Percentiles rank a stretch among this genome's conserved stretches.
Evolutionary conservation across 805 yeast genomes (phyloP).

Genomic region (Metschnikowia corniflorae): DNA sequence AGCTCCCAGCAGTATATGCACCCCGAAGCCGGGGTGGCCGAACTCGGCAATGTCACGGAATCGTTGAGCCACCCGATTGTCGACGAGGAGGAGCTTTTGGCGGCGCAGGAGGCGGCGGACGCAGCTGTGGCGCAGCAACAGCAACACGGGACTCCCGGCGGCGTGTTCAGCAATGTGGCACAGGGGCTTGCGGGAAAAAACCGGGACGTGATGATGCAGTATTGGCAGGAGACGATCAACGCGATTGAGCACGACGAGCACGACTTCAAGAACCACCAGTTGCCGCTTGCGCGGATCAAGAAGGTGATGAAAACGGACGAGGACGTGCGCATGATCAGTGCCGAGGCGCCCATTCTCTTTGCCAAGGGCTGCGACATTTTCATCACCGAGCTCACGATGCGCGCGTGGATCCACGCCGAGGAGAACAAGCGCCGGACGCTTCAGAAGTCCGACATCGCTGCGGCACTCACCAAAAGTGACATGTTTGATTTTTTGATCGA

Average conservation of each 20-base stretch:
- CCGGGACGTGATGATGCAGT: constrained; percentile 86
- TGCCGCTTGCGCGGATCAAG: constrained; percentile 93
- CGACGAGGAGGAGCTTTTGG: constrained; percentile 40
- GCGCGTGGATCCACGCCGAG: constrained; percentile 99
- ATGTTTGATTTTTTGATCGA: constrained; percentile 97
- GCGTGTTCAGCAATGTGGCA: constrained; percentile 84
- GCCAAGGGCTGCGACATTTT: constrained; percentile 98
- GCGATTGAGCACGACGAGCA: constrained; percentile 84
- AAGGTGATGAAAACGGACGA: constrained; percentile 98
- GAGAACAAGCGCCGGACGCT: constrained; percentile 92
- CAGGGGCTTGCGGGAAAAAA: constrained; percentile 51
- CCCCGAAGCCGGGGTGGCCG: constrained; percentile 9
- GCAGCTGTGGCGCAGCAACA: constrained; percentile 46
- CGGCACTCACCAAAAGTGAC: constrained; percentile 89
- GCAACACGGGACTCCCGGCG: constrained; percentile 43
- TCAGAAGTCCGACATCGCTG: constrained; percentile 92
- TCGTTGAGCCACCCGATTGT: constrained; percentile 22
- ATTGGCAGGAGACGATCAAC: constrained; percentile 97
- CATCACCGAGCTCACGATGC: constrained; percentile 94
- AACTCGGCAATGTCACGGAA: constrained; percentile 3
- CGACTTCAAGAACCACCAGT: constrained; percentile 89
- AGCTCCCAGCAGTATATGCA: constrained; percentile 18
- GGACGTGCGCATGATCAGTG: constrained; percentile 95
- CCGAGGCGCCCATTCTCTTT: constrained; percentile 95
- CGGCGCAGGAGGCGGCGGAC: constrained; percentile 46